phyloP scores from a whole-genome alignment of 2,329 filamentous ascomycete genomes.

The Whalleya microplaca region DNA sequence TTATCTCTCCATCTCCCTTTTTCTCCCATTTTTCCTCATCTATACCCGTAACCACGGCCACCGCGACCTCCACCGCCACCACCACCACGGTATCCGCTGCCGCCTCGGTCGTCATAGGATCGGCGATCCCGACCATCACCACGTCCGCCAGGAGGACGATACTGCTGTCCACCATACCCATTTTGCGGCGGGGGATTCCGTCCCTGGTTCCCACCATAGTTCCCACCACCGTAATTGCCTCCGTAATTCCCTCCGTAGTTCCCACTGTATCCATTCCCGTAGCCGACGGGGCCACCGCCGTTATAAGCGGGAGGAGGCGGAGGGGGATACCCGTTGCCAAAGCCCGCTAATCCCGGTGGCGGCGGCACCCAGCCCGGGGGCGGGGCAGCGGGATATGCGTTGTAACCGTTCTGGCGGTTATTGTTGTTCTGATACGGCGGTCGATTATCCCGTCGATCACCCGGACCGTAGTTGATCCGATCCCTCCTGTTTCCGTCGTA shows the following conservation, averaged over 20 bases:
- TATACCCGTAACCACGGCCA: constrained; percentile 9
- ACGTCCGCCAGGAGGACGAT: constrained; percentile 25
- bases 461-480: constrained; percentile 39
- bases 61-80: constrained; percentile 19
- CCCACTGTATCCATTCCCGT: constrained; percentile 27
- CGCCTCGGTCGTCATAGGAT: constrained; percentile 28
- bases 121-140: constrained; percentile 31
- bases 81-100: constrained; percentile 28
- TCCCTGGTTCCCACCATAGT: constrained; percentile 27
- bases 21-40: constrained; percentile 4
- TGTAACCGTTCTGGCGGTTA: constrained; percentile 43
- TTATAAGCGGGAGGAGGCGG: constrained; percentile 41
- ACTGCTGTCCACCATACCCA: constrained; percentile 32
- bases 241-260: constrained; percentile 18
- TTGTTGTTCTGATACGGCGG: constrained; percentile 48
- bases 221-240: constrained; percentile 26
- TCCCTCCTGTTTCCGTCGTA: constrained; percentile 33
- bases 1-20: constrained; percentile 1
- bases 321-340: constrained; percentile 43
- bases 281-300: constrained; percentile 26
- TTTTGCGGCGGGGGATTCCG: constrained; percentile 29
- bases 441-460: constrained; percentile 33
- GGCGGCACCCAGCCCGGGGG: constrained; percentile 43
- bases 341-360: constrained; percentile 43
- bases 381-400: constrained; percentile 33